Evolutionary conservation across 768 basidiomycete genomes (phyloP).

Genomic region (Lactarius deliciosus): DNA sequence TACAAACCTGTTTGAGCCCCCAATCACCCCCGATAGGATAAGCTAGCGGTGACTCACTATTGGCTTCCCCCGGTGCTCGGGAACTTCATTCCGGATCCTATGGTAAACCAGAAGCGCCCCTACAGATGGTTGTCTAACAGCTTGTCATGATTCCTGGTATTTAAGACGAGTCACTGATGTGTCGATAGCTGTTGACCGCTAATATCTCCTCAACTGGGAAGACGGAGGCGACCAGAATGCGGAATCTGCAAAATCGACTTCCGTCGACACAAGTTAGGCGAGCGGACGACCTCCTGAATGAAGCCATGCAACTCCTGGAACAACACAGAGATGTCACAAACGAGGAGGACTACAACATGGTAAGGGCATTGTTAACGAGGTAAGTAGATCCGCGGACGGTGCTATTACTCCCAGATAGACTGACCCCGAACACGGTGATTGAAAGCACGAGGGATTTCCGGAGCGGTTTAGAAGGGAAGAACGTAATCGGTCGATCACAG

Average conservation of each 20-base stretch:
- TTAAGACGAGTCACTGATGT: slow-evolving; percentile 1
- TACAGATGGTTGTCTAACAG: not conserved
- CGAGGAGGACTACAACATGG: slow-evolving; percentile 10
- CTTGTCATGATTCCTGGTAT: not conserved
- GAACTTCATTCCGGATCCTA: not conserved
- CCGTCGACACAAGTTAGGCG: slow-evolving; percentile 3
- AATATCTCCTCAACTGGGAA: not conserved
- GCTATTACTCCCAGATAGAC: not conserved
- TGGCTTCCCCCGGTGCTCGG: not conserved
- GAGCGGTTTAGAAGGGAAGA: slow-evolving; percentile 9
- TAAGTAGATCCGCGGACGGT: not conserved
- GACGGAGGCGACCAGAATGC: not conserved
- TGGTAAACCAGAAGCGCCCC: too few species aligned
- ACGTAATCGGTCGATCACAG: not conserved
- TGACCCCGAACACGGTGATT: not conserved
- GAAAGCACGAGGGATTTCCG: slow-evolving; percentile 1
- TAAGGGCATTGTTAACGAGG: slow-evolving; percentile 5
- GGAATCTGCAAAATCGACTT: not conserved
- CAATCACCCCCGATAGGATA: not conserved
- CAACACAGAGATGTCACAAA: not conserved
- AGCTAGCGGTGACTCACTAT: not conserved
- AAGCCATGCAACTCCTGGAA: slow-evolving; percentile 5
- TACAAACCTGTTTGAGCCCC: not conserved
- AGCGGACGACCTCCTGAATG: slow-evolving; percentile 5
- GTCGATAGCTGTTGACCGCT: not conserved